Evolutionary conservation across 2,329 filamentous ascomycete species (phyloP).

Genomic region (Kalaharituber pfeilii): DNA sequence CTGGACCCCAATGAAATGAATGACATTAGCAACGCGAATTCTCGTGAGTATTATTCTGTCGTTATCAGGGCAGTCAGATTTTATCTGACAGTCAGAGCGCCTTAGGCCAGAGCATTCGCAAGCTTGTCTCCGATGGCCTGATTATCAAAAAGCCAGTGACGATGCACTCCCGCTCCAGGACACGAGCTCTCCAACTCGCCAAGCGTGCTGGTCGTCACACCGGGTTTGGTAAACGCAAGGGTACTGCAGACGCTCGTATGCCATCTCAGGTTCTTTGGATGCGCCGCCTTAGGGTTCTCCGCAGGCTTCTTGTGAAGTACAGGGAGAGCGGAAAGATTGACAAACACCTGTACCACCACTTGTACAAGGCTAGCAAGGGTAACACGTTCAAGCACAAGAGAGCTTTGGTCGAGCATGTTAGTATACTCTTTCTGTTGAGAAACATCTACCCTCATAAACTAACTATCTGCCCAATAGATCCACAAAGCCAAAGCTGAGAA

Average conservation of each 20-base stretch:
- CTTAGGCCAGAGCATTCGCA: conserved; percentile 75
- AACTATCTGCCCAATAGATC: conserved; percentile 45
- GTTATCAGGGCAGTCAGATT: background rate
- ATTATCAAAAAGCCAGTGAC: conserved; percentile 99
- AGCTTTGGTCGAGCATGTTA: conserved; percentile 98
- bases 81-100: conserved; percentile 1
- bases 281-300: conserved; percentile 97
- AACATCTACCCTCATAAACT: no score
- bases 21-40: conserved; percentile 99
- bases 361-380: conserved; percentile 99
- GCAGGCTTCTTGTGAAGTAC: conserved; percentile 98
- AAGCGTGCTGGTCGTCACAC: conserved; percentile 93
- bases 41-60: conserved; percentile 36
- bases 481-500: conserved; percentile 99
- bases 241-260: conserved; percentile 99
- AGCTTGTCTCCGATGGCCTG: conserved; percentile 98
- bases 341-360: conserved; percentile 99
- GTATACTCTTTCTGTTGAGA: no score
- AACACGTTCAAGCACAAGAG: conserved; percentile 99
- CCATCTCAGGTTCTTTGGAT: conserved; percentile 94
- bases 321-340: conserved; percentile 99
- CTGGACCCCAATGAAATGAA: conserved; percentile 98
- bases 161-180: conserved; percentile 96
- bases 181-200: conserved; percentile 85
- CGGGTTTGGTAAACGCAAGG: conserved; percentile 99